Evolutionary conservation across 345 rosid genomes (phyloP).

Genomic region (Bruguiera gymnorhiza): DNA sequence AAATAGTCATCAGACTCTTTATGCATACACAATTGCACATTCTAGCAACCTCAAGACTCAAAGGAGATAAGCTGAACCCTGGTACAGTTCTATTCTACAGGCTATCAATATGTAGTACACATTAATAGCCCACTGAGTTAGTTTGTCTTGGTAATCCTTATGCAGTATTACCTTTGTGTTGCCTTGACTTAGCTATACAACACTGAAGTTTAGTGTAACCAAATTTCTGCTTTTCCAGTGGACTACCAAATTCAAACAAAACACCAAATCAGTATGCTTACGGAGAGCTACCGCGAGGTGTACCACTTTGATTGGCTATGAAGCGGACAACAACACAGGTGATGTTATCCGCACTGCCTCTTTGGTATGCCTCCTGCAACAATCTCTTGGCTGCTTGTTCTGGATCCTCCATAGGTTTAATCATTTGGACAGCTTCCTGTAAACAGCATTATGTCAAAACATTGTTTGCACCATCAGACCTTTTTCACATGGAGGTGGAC

Average conservation of each 20-base stretch:
- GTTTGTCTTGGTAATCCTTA: conserved; percentile 13
- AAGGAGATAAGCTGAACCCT: conserved; percentile 21
- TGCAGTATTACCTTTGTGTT: conserved; percentile 13
- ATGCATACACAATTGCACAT: conserved; percentile 32
- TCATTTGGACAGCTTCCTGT: conserved; percentile 94
- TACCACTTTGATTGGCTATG: conserved; percentile 47
- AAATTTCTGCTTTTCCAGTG: background rate
- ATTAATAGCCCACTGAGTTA: conserved; percentile 9
- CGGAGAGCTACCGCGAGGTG: conserved; percentile 29
- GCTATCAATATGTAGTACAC: conserved; percentile 16
- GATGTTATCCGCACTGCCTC: conserved; percentile 97
- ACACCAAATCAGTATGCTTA: conserved; percentile 13
- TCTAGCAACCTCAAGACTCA: conserved; percentile 24
- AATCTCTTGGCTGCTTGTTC: conserved; percentile 87
- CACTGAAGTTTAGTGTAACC: conserved; percentile 13
- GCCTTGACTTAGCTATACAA: conserved; percentile 18
- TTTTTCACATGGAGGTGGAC: background rate
- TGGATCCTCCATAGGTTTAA: conserved; percentile 67
- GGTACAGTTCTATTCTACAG: conserved; percentile 26
- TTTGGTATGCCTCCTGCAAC: conserved; percentile 87
- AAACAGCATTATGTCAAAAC: conserved; percentile 10
- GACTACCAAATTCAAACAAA: conserved; percentile 4
- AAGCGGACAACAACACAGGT: conserved; percentile 94
- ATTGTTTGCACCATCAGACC: background rate
- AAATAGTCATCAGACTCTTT: conserved; percentile 23